These are phyloP conservation scores for Cubamyces sp. DNA, from an alignment of 768 basidiomycete genomes.

Conservation along the genomic window DNA sequence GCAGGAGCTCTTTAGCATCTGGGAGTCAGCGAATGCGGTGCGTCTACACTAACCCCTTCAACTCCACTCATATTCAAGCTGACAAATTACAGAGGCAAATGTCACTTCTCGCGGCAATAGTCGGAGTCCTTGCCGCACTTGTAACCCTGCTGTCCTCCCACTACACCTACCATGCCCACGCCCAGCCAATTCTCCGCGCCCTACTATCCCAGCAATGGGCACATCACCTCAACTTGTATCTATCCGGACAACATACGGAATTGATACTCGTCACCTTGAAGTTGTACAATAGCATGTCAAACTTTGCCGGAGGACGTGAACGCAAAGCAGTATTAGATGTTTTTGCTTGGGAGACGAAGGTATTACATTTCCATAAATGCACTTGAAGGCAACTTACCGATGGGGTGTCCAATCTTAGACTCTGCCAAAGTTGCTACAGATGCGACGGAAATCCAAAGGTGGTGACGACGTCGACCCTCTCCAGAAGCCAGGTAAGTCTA, in stretches of 20 bases:
- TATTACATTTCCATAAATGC: slow-evolving; percentile 23
- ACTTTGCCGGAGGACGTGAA: slow-evolving; percentile 69
- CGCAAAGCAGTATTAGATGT: slow-evolving; percentile 63
- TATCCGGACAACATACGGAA: slow-evolving; percentile 66
- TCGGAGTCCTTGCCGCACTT: slow-evolving; percentile 62
- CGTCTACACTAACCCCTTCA: slow-evolving; percentile 25
- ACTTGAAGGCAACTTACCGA: background rate
- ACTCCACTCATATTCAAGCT: background rate
- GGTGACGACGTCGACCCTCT: slow-evolving; percentile 46
- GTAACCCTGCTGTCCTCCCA: slow-evolving; percentile 67
- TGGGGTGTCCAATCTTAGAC: slow-evolving; percentile 43
- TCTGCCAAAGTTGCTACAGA: slow-evolving; percentile 65
- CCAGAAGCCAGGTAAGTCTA: slow-evolving; percentile 57
- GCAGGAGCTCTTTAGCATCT: slow-evolving; percentile 63
- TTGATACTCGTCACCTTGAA: slow-evolving; percentile 68
- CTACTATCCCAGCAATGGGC: slow-evolving; percentile 60
- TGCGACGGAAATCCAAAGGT: slow-evolving; percentile 65
- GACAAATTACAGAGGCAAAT: slow-evolving; percentile 45
- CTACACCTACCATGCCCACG: slow-evolving; percentile 66
- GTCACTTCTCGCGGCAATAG: slow-evolving; percentile 46
- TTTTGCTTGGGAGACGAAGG: slow-evolving; percentile 84
- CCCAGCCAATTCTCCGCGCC: slow-evolving; percentile 62
- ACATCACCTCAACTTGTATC: slow-evolving; percentile 61
- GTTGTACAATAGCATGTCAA: slow-evolving; percentile 61
- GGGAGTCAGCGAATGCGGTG: slow-evolving; percentile 60